Evolutionary conservation across 2,329 filamentous ascomycete species (phyloP), one percentile per base, ranked within the genome.

Genomic region (Colletotrichum cordylinicola): DNA sequence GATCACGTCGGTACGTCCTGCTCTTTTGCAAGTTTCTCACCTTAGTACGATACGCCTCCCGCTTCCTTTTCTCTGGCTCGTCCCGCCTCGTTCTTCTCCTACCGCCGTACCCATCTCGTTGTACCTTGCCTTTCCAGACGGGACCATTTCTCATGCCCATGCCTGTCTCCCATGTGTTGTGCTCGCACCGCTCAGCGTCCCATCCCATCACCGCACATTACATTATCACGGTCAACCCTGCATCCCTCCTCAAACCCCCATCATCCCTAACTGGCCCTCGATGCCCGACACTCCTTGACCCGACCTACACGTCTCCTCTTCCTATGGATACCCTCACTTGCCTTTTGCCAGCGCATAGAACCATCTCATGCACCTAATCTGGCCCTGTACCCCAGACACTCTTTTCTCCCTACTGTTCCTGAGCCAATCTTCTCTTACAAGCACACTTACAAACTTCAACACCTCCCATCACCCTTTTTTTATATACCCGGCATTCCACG

Each of bases 251-350:
- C 67, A 74, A 76, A 70, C 74, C 71, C 74, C 67, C 71, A 61
- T 60, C 64, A 72, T 75, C 73, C 73, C 73, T 65, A 75, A 73
- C 70, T 73, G 21, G 67, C 64, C 64, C 64, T 75, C 76, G 69
- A 76, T 68, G 61, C 66, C 69, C 56, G 69, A 69, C 70, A 76
- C 74, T 72, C 76, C 69, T 77, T 61, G 69, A 58, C 66, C 68
- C 60, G 65, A 75, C 64, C 73, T 72, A 67, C 55, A 39, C 68
- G 61, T 68, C 73, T 68, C 43, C 75, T 65, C 72, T 68, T 72
- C 68, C 75, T 78, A 77, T 78, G 77, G 77, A 77, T 78, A 78
- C 77, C 75, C 72, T 78, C 77, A 72, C 67, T 75, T 77, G 74
- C 64, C 67, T 72, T 67, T 69, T 77, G 77, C 77, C 77, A 78